These are phyloP conservation scores for Exophiala xenobiotica DNA, from an alignment of 2,329 filamentous ascomycete species.

Conservation along the genomic window DNA sequence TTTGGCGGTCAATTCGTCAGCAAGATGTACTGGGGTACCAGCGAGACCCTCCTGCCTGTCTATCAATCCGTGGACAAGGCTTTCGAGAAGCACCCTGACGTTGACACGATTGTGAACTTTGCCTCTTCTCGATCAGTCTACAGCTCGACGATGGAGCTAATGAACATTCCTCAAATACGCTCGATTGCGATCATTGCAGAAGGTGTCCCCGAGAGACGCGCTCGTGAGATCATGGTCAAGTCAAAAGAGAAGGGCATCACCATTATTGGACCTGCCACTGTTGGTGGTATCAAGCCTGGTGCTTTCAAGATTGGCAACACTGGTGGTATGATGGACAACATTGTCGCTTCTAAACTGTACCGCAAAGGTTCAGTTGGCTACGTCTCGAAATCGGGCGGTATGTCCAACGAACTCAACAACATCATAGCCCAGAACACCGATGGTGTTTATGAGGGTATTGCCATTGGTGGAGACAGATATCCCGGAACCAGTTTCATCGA, in stretches of 20 bases:
- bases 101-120: slow-evolving; percentile 99
- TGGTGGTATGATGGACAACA: slow-evolving; percentile 99
- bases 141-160: slow-evolving; percentile 96
- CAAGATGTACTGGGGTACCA: slow-evolving; percentile 99
- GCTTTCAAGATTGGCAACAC: slow-evolving; percentile 99
- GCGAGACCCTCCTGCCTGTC: slow-evolving; percentile 95
- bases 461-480: slow-evolving; percentile 98
- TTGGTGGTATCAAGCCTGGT: slow-evolving; percentile 98
- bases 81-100: slow-evolving; percentile 92
- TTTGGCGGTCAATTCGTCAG: slow-evolving; percentile 99
- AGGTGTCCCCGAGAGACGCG: slow-evolving; percentile 96
- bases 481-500: slow-evolving; percentile 99
- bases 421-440: slow-evolving; percentile 95
- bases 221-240: slow-evolving; percentile 94
- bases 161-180: slow-evolving; percentile 95
- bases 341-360: slow-evolving; percentile 99
- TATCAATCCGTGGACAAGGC: slow-evolving; percentile 95
- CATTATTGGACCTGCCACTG: slow-evolving; percentile 97
- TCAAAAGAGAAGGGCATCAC: slow-evolving; percentile 98
- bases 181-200: slow-evolving; percentile 99
- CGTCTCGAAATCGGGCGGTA: slow-evolving; percentile 99
- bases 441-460: slow-evolving; percentile 98
- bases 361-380: slow-evolving; percentile 98
- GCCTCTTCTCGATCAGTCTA: slow-evolving; percentile 98
- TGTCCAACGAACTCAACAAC: slow-evolving; percentile 99